phyloP scores from a whole-genome alignment of 2,329 filamentous ascomycete genomes.

The Calonectria honghensis region DNA sequence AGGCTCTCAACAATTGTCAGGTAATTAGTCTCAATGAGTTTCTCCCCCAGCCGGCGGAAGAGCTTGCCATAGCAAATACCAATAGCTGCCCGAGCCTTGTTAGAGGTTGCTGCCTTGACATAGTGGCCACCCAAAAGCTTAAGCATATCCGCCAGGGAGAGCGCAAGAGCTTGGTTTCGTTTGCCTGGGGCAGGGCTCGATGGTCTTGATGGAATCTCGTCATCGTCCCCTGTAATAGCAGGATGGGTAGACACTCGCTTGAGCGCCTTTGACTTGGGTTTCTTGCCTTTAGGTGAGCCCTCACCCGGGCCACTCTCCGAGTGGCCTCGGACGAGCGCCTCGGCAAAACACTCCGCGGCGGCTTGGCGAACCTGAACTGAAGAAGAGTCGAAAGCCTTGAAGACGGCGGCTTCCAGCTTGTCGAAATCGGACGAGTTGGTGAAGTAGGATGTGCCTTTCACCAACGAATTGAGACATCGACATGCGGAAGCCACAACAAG shows the following conservation, averaged over 20 bases:
- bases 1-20: constrained; percentile 87
- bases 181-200: constrained; percentile 83
- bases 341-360: constrained; percentile 88
- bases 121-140: constrained; percentile 88
- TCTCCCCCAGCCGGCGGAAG: constrained; percentile 85
- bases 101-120: constrained; percentile 84
- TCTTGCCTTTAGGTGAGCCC: constrained; percentile 77
- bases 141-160: constrained; percentile 86
- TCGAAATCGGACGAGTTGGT: constrained; percentile 94
- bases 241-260: constrained; percentile 78
- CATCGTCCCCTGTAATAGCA: constrained; percentile 81
- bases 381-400: constrained; percentile 89
- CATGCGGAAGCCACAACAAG: constrained; percentile 88
- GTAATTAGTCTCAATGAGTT: constrained; percentile 89
- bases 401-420: constrained; percentile 85
- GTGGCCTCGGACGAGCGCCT: constrained; percentile 88
- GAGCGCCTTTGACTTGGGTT: constrained; percentile 75
- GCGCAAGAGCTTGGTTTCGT: constrained; percentile 82
- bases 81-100: constrained; percentile 87
- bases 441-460: constrained; percentile 86
- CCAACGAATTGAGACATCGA: constrained; percentile 84
- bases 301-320: constrained; percentile 68
- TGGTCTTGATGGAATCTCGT: constrained; percentile 80
- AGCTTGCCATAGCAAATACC: constrained; percentile 91
- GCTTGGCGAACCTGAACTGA: constrained; percentile 87